These are phyloP conservation scores for Tuctoria greenei DNA, from an alignment of 176 grass and related monocot genomes.

Conservation along the genomic window DNA sequence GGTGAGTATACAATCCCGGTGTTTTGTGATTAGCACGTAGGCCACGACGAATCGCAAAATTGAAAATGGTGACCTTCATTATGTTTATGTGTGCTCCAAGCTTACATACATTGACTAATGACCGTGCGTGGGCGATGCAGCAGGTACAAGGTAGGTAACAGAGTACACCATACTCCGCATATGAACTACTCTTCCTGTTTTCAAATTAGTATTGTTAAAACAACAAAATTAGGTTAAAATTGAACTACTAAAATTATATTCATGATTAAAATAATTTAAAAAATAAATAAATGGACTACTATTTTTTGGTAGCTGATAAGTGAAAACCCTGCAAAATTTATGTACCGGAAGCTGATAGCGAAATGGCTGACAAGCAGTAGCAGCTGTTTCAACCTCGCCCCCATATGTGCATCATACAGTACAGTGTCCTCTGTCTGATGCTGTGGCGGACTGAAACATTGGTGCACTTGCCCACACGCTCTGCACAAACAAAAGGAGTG, in stretches of 20 bases:
- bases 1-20: constrained; percentile 39
- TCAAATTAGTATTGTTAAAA: too few species aligned
- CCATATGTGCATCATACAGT: background rate
- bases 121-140: background rate
- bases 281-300: too few species aligned
- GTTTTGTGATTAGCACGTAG: constrained; percentile 30
- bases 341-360: background rate
- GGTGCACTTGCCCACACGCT: background rate
- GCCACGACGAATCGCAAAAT: constrained; percentile 31
- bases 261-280: too few species aligned
- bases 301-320: background rate
- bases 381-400: background rate
- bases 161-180: constrained; percentile 21
- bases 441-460: constrained; percentile 5
- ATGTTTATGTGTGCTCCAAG: constrained; percentile 19
- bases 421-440: background rate
- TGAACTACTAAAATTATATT: too few species aligned
- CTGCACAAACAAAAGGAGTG: constrained; percentile 31
- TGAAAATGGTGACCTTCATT: background rate
- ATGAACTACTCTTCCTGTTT: background rate
- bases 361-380: background rate
- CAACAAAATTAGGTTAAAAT: too few species aligned
- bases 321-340: background rate
- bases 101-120: constrained; percentile 11
- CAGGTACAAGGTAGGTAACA: background rate